Conservation (phyloP, 2,329 filamentous ascomycete species). For the Rhexocercosporidium sp. region DNA sequence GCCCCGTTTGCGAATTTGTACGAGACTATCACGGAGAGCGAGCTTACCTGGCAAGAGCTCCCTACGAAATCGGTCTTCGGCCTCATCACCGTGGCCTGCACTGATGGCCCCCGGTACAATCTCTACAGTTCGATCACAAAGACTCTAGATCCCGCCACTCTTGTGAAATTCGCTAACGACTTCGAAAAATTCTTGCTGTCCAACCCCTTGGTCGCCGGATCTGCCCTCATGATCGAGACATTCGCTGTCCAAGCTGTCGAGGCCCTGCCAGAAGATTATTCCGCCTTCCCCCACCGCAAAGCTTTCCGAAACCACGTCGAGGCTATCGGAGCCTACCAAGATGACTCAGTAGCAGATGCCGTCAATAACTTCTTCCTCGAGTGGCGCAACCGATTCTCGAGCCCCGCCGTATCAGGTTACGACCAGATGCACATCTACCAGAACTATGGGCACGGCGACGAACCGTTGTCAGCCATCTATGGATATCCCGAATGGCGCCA, state of each 20-base stretch:
- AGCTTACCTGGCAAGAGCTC: background rate
- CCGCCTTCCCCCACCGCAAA: background rate
- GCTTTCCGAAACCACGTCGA: background rate
- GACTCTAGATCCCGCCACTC: background rate
- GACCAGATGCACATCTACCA: background rate
- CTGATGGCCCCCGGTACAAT: background rate
- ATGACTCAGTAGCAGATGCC: background rate
- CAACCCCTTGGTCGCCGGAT: background rate
- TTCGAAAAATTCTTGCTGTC: background rate
- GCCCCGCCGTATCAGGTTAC: background rate
- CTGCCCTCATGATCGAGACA: background rate
- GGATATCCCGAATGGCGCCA: background rate
- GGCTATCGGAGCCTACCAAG: background rate
- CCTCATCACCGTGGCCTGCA: background rate
- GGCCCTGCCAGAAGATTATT: background rate
- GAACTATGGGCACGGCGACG: background rate
- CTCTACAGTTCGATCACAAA: background rate
- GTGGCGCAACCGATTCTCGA: background rate
- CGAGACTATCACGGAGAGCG: background rate
- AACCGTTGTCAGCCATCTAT: background rate
- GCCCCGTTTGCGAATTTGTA: background rate
- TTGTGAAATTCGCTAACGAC: background rate
- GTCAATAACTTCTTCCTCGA: background rate
- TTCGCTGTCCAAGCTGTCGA: background rate
- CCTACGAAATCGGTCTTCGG: background rate